Conservation (phyloP, 768 basidiomycete species). For the Psilocybe cyanescens region DNA sequence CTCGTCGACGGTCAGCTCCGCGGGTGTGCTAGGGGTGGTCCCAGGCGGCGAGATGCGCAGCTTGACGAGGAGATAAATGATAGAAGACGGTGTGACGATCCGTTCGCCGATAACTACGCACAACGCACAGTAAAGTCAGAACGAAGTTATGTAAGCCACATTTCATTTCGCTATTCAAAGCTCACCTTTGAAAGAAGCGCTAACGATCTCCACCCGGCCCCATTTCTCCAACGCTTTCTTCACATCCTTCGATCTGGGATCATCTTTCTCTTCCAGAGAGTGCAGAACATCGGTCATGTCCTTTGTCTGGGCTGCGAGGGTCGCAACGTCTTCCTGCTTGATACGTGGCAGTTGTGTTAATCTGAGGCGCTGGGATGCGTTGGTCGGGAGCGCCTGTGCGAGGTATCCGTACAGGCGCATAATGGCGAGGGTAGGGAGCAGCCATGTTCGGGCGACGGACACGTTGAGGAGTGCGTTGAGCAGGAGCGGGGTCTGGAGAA, state of each 20-base stretch:
- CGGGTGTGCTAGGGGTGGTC: constrained; percentile 30
- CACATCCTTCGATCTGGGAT: constrained; percentile 53
- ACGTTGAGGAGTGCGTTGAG: constrained; percentile 85
- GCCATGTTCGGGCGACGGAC: constrained; percentile 87
- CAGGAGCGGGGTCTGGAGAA: constrained; percentile 73
- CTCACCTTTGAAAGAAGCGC: constrained; percentile 85
- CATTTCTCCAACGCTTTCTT: constrained; percentile 69
- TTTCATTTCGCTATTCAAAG: not conserved
- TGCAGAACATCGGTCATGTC: constrained; percentile 51
- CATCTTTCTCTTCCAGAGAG: constrained; percentile 54
- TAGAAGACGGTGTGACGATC: constrained; percentile 82
- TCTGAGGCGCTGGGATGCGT: constrained; percentile 44
- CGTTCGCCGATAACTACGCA: constrained; percentile 86
- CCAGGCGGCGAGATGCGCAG: constrained; percentile 70
- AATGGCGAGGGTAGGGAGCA: constrained; percentile 72
- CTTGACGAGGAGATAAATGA: constrained; percentile 87
- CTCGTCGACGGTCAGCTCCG: constrained; percentile 50
- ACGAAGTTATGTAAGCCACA: not conserved
- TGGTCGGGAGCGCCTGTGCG: constrained; percentile 78
- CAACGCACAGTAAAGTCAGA: not conserved
- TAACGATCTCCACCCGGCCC: constrained; percentile 81
- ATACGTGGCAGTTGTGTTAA: constrained; percentile 85
- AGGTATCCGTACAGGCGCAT: constrained; percentile 87
- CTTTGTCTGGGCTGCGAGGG: constrained; percentile 36
- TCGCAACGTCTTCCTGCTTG: constrained; percentile 50